Base-by-base conservation (phyloP, 305 asterid genomes). In the Nicotiana rustica region DNA sequence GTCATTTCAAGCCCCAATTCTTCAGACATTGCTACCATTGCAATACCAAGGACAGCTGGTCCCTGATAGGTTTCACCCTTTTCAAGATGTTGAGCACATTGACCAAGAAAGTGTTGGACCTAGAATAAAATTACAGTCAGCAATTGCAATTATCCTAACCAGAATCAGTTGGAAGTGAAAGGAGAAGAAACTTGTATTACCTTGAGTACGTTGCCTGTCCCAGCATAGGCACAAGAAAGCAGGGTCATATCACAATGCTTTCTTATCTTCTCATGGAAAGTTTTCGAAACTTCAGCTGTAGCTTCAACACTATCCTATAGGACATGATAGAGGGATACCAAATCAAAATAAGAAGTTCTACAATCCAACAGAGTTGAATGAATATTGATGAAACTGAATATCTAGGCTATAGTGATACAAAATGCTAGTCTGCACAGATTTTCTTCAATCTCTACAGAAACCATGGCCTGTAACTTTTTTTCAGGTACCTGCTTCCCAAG, bases 191-290 rank as follows among this genome's bases (percentile, higher is more conserved):
- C 13, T 15, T 77, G 38, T 33, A 33, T 21, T 79, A 96, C 99
- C 99, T 96, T 93, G 49, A 96, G 92, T 68, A 95, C 99, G 83
- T 95, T 92, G 85, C 99, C 99, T 0, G 98, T 95, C 86, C 99
- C 99, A 4, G 99, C 99, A 88, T 93, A 96, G 14, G 98, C 99
- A 90, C 99, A 96, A 56, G 99, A 91, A 25, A 92, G 91, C 81
- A 96, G 89, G 75, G 96, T 96, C 97, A 96, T 92, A 86, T 92
- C 96, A 59, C 98, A 95, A 78, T 96, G 92, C 87, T 93, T 92
- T 83, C 97, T 90, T 81, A 96, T 96, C 86, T 95, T 95, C 83
- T 92, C 96, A 83, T 91, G 90, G 69, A 96, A 93, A 70, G 98
- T 95, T 91, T 92, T 95, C 17, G 97, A 94, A 83, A 92, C 96